Evolutionary conservation across 805 yeast species (phyloP).

Genomic region (Teunomyces stri): DNA sequence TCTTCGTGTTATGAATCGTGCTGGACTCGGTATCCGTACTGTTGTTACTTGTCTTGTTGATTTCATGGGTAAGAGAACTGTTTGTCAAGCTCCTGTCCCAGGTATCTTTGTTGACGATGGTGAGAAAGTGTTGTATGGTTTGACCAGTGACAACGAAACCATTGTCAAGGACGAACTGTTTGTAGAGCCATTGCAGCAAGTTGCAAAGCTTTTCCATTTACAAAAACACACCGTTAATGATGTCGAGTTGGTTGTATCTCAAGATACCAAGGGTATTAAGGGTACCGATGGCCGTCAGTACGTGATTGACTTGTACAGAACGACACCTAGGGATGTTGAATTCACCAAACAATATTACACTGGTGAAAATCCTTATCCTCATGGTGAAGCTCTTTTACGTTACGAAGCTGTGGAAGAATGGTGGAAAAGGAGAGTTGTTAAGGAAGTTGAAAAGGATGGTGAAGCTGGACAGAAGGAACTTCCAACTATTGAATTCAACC

Average conservation of each 20-base stretch:
- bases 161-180: constrained; percentile 54
- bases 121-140: constrained; percentile 69
- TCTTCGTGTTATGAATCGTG: constrained; percentile 62
- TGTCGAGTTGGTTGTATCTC: constrained; percentile 59
- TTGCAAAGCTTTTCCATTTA: constrained; percentile 76
- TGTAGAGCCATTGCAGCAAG: constrained; percentile 50
- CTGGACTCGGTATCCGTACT: constrained; percentile 61
- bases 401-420: constrained; percentile 88
- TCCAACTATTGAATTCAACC: constrained; percentile 65
- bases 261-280: constrained; percentile 78
- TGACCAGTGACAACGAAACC: constrained; percentile 54
- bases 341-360: constrained; percentile 61
- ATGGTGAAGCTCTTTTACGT: constrained; percentile 73
- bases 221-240: constrained; percentile 60
- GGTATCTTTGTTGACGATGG: constrained; percentile 64
- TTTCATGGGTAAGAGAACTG: constrained; percentile 81
- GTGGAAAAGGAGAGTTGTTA: constrained; percentile 71
- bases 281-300: constrained; percentile 87
- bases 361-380: constrained; percentile 66
- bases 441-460: constrained; percentile 40
- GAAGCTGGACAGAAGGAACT: constrained; percentile 30
- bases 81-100: constrained; percentile 95
- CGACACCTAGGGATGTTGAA: constrained; percentile 80
- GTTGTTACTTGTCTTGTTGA: constrained; percentile 85
- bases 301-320: constrained; percentile 76